phyloP scores from a whole-genome alignment of 2,329 filamentous ascomycete species.

The Cadophora luteo-olivacea region DNA sequence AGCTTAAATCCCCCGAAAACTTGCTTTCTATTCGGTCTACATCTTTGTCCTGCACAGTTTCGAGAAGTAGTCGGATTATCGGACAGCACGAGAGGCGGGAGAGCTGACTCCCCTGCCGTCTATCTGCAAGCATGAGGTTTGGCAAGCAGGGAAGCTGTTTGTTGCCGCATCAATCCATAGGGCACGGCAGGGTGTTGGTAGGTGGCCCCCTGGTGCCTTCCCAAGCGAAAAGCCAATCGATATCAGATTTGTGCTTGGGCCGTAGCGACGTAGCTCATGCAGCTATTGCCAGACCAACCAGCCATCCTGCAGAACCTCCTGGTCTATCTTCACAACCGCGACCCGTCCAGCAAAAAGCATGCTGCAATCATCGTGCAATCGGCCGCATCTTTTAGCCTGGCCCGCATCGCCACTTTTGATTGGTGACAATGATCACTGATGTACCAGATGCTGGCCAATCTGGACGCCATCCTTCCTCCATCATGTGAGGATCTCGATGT shows the following conservation, averaged over 20 bases:
- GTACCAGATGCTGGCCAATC: background rate
- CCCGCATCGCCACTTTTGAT: background rate
- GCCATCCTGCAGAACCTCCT: slow-evolving; percentile 23
- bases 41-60: background rate
- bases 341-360: slow-evolving; percentile 18
- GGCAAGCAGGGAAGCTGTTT: slow-evolving; percentile 2
- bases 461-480: background rate
- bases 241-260: slow-evolving; percentile 12
- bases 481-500: slow-evolving; percentile 22
- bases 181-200: slow-evolving; percentile 15
- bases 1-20: slow-evolving; percentile 20
- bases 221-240: slow-evolving; percentile 22
- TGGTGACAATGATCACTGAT: background rate
- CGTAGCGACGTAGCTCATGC: slow-evolving; percentile 17
- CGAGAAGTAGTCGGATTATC: background rate
- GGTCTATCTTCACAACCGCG: background rate
- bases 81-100: slow-evolving; percentile 14
- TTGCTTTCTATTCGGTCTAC: slow-evolving; percentile 4
- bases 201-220: background rate
- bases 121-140: background rate
- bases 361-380: slow-evolving; percentile 8
- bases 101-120: background rate
- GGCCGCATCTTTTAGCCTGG: background rate
- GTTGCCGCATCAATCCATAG: slow-evolving; percentile 14
- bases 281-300: slow-evolving; percentile 32